phyloP scores from a whole-genome alignment of 2,329 filamentous ascomycete genomes.

The Fusarium sp. region DNA sequence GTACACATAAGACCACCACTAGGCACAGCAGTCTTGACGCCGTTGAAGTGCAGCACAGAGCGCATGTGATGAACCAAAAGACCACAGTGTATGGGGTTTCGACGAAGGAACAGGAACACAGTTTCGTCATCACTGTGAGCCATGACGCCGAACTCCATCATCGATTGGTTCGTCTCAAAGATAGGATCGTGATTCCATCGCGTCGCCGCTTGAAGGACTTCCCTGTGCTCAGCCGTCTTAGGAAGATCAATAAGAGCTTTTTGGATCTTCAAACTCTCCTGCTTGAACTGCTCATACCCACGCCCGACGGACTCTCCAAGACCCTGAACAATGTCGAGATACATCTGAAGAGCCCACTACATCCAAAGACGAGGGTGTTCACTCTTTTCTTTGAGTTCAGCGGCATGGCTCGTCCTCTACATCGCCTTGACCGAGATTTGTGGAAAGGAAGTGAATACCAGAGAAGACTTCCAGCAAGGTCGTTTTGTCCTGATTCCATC shows the following conservation, averaged over 20 bases:
- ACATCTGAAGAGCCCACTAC: constrained; percentile 29
- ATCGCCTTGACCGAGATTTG: not conserved
- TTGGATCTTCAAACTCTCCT: constrained; percentile 32
- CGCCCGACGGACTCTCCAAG: not conserved
- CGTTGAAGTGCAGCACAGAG: constrained; percentile 15
- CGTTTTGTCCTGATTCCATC: constrained; percentile 25
- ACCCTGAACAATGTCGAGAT: constrained; percentile 34
- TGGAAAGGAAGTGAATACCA: constrained; percentile 19
- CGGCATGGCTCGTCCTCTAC: constrained; percentile 32
- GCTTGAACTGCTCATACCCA: constrained; percentile 7
- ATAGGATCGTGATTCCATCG: constrained; percentile 34
- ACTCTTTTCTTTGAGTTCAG: not conserved
- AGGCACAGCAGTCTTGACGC: constrained; percentile 21
- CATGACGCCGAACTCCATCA: not conserved
- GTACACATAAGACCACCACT: constrained; percentile 32
- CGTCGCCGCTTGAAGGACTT: constrained; percentile 11
- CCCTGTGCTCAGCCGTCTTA: not conserved
- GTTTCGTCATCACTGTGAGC: not conserved
- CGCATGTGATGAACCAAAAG: constrained; percentile 37
- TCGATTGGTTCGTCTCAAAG: not conserved
- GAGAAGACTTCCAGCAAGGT: constrained; percentile 28
- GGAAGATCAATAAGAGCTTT: constrained; percentile 29
- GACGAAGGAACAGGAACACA: constrained; percentile 32
- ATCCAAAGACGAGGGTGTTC: constrained; percentile 24
- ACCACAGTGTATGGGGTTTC: constrained; percentile 39